These are phyloP conservation scores for Leccinum ochraceum DNA, from an alignment of 768 basidiomycete species.

Conservation along the genomic window DNA sequence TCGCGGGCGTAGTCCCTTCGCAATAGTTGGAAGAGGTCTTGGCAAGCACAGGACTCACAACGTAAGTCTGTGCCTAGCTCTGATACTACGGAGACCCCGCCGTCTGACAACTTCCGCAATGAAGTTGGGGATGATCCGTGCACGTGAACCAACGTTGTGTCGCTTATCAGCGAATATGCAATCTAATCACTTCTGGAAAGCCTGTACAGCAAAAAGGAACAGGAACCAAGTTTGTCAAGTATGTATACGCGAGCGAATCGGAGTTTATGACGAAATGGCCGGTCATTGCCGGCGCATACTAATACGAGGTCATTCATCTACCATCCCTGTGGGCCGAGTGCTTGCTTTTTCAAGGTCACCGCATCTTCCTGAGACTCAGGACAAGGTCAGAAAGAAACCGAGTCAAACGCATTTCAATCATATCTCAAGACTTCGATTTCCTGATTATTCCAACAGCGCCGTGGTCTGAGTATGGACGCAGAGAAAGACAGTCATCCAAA, in stretches of 20 bases:
- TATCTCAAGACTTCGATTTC: not conserved
- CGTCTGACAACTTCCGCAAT: not conserved
- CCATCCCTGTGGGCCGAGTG: not conserved
- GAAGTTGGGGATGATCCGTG: not conserved
- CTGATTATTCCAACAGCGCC: conserved; percentile 1
- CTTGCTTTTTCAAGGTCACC: not conserved
- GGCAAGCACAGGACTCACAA: not conserved
- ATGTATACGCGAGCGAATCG: not conserved
- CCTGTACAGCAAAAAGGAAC: no score
- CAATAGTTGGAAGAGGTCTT: not conserved
- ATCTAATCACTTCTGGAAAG: not conserved
- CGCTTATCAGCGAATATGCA: not conserved
- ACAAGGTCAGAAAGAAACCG: not conserved
- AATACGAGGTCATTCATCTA: not conserved
- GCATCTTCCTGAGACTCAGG: conserved; percentile 12
- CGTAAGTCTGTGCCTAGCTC: not conserved
- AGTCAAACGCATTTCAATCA: not conserved
- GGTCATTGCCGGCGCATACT: not conserved
- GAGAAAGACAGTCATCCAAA: conserved; percentile 1
- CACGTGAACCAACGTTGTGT: not conserved
- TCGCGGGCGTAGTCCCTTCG: no score
- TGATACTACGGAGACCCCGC: not conserved
- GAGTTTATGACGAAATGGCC: not conserved
- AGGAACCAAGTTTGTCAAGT: no score
- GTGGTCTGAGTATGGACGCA: not conserved